Percentiles rank a stretch among this genome's conserved stretches.
Evolutionary conservation across 225 moss, liverwort and hornwort genomes (phyloP).

Genomic region (Neckera pumila): DNA sequence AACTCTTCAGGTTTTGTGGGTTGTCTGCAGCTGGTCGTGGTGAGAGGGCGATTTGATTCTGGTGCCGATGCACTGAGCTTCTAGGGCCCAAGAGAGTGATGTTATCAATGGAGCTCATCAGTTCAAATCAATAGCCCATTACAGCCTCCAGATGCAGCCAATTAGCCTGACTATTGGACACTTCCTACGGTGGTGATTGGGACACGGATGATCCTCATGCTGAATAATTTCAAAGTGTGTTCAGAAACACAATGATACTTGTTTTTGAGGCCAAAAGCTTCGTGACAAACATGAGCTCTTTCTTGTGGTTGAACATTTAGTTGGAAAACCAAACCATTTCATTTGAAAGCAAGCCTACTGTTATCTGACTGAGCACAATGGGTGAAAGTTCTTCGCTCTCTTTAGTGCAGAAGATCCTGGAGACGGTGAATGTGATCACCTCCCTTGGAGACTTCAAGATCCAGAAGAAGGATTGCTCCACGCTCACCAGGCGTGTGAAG

Average conservation of each 20-base stretch:
- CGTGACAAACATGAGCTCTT: not conserved
- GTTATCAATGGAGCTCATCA: not conserved
- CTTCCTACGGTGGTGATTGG: not conserved
- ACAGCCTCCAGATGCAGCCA: not conserved
- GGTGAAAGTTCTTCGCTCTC: slow-evolving; percentile 49
- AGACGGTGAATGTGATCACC: slow-evolving; percentile 50
- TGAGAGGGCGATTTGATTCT: not conserved
- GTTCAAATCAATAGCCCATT: not conserved
- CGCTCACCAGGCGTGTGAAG: slow-evolving; percentile 66
- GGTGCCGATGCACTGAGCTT: not conserved
- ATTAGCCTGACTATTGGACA: not conserved
- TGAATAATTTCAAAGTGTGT: not conserved
- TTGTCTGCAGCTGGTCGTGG: not conserved
- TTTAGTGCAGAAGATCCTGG: slow-evolving; percentile 60
- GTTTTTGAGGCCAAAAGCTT: not conserved
- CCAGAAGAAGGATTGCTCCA: slow-evolving; percentile 69
- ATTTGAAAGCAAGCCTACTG: not conserved
- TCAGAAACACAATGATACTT: not conserved
- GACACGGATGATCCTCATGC: not conserved
- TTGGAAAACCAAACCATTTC: not conserved
- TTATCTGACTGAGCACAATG: slow-evolving; percentile 13
- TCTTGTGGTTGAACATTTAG: not conserved
- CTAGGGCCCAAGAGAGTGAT: not conserved
- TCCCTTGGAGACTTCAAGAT: slow-evolving; percentile 57
- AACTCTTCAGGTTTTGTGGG: not conserved